These are phyloP conservation scores for Yamadazyma friedrichii DNA, from an alignment of 1,139 yeast species.

Conservation along the genomic window DNA sequence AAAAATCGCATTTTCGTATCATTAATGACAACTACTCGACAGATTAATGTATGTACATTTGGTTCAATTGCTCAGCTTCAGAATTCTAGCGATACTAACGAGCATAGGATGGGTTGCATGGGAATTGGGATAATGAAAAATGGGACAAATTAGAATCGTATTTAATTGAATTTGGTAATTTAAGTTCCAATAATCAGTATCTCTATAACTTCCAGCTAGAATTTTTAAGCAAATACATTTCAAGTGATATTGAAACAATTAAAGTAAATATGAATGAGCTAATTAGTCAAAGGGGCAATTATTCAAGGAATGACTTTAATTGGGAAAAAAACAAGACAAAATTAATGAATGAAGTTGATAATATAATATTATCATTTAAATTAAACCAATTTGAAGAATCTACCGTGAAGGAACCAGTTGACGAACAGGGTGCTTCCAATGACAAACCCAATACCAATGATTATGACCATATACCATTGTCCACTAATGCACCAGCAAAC, in stretches of 20 bases:
- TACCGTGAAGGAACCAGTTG: neutral
- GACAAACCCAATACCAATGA: too few relatives aligned
- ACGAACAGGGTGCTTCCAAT: neutral
- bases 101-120: neutral
- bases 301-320: conserved; percentile 12
- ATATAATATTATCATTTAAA: conserved; percentile 18
- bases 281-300: conserved; percentile 6
- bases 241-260: conserved; percentile 12
- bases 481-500: too few relatives aligned
- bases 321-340: conserved; percentile 19
- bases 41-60: conserved; percentile 2
- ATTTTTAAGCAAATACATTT: conserved; percentile 13
- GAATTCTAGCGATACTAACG: conserved; percentile 5
- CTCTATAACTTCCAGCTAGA: conserved; percentile 16
- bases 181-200: conserved; percentile 12
- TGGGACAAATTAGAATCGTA: conserved; percentile 16
- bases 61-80: too few relatives aligned
- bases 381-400: conserved; percentile 13
- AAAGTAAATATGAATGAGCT: conserved; percentile 11
- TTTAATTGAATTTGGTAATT: conserved; percentile 15
- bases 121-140: conserved; percentile 12
- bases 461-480: too few relatives aligned
- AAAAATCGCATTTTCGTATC: conserved; percentile 1
- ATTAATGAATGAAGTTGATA: conserved; percentile 20
- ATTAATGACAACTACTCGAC: neutral